These are phyloP conservation scores for Colletotrichum simmondsii DNA, from an alignment of 2,329 filamentous ascomycete genomes.

Conservation along the genomic window DNA sequence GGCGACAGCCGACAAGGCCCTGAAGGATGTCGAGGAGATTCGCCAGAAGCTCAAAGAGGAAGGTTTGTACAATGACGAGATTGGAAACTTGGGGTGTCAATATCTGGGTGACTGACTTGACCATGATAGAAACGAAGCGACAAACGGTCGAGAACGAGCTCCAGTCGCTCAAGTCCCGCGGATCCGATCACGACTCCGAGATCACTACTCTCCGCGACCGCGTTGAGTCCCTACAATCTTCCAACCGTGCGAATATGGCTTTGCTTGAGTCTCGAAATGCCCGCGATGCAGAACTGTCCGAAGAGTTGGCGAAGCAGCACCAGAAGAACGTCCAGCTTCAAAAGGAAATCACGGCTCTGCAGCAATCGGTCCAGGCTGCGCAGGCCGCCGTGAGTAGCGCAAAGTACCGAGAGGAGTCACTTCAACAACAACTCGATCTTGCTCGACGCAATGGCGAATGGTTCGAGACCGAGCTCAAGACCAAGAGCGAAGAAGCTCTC, in stretches of 20 bases:
- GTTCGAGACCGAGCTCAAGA: conserved; percentile 91
- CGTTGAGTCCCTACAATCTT: conserved; percentile 87
- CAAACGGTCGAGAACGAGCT: conserved; percentile 85
- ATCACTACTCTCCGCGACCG: conserved; percentile 82
- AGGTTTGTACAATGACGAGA: conserved; percentile 64
- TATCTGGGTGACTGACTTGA: not conserved
- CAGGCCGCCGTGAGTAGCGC: conserved; percentile 83
- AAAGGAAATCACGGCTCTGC: conserved; percentile 82
- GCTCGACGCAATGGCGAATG: conserved; percentile 92
- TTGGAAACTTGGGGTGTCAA: not conserved
- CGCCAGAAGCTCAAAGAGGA: conserved; percentile 84
- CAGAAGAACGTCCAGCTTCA: conserved; percentile 86
- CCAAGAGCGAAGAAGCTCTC: conserved; percentile 85
- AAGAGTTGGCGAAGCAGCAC: conserved; percentile 89
- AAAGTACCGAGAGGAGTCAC: conserved; percentile 89
- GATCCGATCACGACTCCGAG: conserved; percentile 78
- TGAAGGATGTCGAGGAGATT: conserved; percentile 85
- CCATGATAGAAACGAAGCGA: conserved; percentile 74
- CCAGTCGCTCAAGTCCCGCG: conserved; percentile 79
- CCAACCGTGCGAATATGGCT: conserved; percentile 89
- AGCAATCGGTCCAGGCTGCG: conserved; percentile 85
- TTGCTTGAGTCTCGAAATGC: conserved; percentile 91
- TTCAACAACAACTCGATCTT: conserved; percentile 91
- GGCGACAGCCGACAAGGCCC: conserved; percentile 81
- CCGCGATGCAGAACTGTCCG: conserved; percentile 85